Percentiles rank a stretch among this genome's conserved stretches.
These are phyloP conservation scores for Phytophthora fragariae DNA, from an alignment of 352 stramenopile species.

Conservation along the genomic window DNA sequence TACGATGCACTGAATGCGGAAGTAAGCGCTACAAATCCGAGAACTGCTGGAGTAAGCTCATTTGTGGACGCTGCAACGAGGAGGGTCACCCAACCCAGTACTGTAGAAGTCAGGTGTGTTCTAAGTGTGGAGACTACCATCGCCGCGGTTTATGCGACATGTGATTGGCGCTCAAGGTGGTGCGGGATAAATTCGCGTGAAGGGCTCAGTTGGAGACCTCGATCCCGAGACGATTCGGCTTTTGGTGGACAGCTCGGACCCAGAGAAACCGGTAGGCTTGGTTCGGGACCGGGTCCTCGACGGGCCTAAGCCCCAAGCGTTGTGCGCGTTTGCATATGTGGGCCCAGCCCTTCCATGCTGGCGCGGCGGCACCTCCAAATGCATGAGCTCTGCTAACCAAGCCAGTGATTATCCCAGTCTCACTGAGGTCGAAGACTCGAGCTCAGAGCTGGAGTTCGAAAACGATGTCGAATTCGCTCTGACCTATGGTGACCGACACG, in stretches of 20 bases:
- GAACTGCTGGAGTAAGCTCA: neutral
- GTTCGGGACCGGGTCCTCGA: conserved; percentile 17
- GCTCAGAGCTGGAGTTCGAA: neutral
- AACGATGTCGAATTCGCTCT: neutral
- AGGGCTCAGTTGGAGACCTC: no score
- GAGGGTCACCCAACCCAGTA: conserved; percentile 10
- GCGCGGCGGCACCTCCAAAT: neutral
- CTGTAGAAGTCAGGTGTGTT: neutral
- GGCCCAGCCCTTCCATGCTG: conserved; percentile 6
- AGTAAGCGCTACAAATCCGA: neutral
- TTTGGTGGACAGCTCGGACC: neutral
- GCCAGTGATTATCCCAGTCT: neutral
- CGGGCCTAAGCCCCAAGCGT: conserved; percentile 10
- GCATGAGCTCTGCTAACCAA: neutral
- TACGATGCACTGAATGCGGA: no score
- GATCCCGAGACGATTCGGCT: neutral
- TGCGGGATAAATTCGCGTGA: no score
- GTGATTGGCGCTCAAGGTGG: no score
- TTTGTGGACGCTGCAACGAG: conserved; percentile 5
- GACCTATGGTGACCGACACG: neutral
- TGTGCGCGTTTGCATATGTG: conserved; percentile 18
- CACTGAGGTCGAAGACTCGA: neutral
- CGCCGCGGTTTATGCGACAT: conserved; percentile 2
- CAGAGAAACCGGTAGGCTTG: conserved; percentile 6
- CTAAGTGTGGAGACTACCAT: conserved; percentile 8